These are phyloP conservation scores for Leucocoprinus sp. DNA, from an alignment of 768 basidiomycete genomes.

Conservation along the genomic window DNA sequence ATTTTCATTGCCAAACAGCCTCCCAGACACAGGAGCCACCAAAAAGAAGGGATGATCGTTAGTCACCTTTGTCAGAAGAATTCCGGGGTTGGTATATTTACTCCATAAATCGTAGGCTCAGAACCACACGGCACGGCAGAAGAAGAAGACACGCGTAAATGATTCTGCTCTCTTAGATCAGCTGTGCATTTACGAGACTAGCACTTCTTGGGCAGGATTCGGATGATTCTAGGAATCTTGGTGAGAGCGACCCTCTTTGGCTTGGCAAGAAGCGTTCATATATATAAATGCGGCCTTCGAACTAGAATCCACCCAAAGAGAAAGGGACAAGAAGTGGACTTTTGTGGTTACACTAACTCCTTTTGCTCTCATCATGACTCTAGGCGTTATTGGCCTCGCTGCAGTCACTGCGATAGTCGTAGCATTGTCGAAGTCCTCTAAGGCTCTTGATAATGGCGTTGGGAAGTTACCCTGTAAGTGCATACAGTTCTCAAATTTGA, in stretches of 20 bases:
- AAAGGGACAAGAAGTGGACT: constrained; percentile 8
- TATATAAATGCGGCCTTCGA: not conserved
- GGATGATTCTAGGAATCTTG: not conserved
- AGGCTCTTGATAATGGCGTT: constrained; percentile 8
- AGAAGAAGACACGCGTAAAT: constrained; percentile 3
- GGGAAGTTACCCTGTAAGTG: constrained; percentile 7
- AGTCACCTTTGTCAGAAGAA: no score
- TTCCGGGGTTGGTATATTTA: no score
- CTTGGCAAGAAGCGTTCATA: not conserved
- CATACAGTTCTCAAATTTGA: not conserved
- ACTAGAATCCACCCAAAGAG: not conserved
- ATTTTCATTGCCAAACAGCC: no score
- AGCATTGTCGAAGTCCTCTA: not conserved
- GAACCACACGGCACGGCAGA: no score
- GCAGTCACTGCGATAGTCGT: constrained; percentile 10
- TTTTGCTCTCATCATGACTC: constrained; percentile 16
- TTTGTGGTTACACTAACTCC: constrained; percentile 18
- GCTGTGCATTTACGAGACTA: not conserved
- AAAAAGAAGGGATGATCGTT: no score
- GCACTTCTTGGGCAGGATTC: constrained; percentile 2
- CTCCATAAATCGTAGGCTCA: no score
- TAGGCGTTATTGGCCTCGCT: constrained; percentile 14
- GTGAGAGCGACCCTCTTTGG: no score
- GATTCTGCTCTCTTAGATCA: not conserved
- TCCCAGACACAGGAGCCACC: no score